A percentile compares a stretch with the other conserved stretches of the same genome.
These are phyloP conservation scores for Pseudotsuga menziesii DNA, from an alignment of 75 land plant species.

Conservation along the genomic window DNA sequence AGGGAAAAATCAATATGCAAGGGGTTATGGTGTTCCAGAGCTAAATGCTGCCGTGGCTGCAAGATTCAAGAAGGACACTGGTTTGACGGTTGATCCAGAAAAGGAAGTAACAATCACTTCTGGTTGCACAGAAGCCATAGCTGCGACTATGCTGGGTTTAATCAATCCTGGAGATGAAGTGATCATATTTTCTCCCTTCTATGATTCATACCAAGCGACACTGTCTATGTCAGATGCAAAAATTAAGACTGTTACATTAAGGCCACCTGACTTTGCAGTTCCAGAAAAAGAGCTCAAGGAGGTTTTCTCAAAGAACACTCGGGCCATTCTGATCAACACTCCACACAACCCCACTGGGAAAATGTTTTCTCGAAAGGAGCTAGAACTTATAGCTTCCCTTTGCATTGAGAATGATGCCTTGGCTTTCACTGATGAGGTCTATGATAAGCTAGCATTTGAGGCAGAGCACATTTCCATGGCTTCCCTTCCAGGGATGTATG, in stretches of 20 bases:
- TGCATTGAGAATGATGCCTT: conserved; percentile 90
- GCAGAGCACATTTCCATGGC: conserved; percentile 92
- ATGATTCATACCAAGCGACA: conserved; percentile 92
- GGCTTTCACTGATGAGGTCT: conserved; percentile 90
- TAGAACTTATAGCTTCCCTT: conserved; percentile 78
- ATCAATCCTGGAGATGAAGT: conserved; percentile 97
- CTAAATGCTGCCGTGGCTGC: conserved; percentile 80
- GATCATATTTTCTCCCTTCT: conserved; percentile 89
- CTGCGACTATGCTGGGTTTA: conserved; percentile 90
- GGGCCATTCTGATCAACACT: conserved; percentile 89
- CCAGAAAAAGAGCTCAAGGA: conserved; percentile 81
- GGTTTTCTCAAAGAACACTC: conserved; percentile 63
- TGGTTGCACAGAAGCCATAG: conserved; percentile 98
- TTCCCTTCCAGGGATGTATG: conserved; percentile 92
- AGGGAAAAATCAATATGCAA: conserved; percentile 94
- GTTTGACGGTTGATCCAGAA: conserved; percentile 81
- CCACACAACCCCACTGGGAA: conserved; percentile 99
- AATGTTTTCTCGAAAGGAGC: conserved; percentile 85
- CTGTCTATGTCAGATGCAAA: conserved; percentile 90
- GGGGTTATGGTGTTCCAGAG: conserved; percentile 85
- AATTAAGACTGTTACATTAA: conserved; percentile 62
- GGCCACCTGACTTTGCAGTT: conserved; percentile 89
- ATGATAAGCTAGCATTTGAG: conserved; percentile 81
- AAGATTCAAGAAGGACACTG: conserved; percentile 80
- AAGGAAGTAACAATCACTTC: conserved; percentile 95